Base-by-base conservation (phyloP, 2,329 filamentous ascomycete species). In the Fusarium pininemorale region DNA sequence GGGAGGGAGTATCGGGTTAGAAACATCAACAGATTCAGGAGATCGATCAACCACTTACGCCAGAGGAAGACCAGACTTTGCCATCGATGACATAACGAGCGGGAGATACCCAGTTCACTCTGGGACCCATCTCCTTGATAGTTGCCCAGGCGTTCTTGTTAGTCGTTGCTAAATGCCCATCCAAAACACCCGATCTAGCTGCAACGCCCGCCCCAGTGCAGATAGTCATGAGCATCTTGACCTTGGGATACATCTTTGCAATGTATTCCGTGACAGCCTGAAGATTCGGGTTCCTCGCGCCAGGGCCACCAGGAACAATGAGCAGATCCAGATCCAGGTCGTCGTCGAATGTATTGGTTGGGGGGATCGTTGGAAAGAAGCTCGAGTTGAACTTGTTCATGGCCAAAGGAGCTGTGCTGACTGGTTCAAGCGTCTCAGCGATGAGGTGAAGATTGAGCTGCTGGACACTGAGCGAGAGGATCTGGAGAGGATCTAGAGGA, bases 1-100 rank as follows among this genome's bases (percentile, higher is more conserved):
- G 9, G 32, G 13, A 15, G 9, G 32, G 13, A 44, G 22, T 41
- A 15, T 54, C 32, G 11, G 24, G 16, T 68, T 24, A 68, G 16
- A 38, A 53, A 53, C 22, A 35, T 53, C 7, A 5, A 24, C 45
- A 32, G 39, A 13, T 62, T n/a, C 56, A 38, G 32, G 12, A 12
- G 41, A 41, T n/a, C 15, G 22, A 12, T 41, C n/a, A 30, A 28
- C 22, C 30, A 76, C 68, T 86, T 70, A 83, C 81, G 57, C 92
- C 91, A 1, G 89, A 90, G 5, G 88, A 89, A 7, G 88, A 90
- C 90, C 91, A 93, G 13, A 92, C 82, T 66, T 92, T 91, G 8
- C 89, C 90, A 80, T 93, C 91, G 1, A 85, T 82, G 0, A 92
- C 88, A 88, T 90, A 93, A 44, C 92, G 85, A 26, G 91, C 91